Conservation (phyloP, 176 grass and related monocot genomes). For the Avena insularis region DNA sequence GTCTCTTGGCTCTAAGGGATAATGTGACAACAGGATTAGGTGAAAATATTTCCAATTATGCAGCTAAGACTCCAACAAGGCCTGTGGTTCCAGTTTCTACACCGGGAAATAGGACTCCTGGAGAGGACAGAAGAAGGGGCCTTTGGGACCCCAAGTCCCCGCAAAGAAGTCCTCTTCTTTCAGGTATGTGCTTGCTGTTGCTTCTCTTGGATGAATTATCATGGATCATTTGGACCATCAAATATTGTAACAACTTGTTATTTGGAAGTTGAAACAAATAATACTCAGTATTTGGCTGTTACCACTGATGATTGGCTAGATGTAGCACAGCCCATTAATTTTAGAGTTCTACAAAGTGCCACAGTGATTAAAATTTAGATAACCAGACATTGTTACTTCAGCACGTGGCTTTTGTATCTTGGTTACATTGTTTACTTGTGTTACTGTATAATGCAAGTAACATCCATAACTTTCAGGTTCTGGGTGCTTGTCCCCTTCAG, state of each 20-base stretch:
- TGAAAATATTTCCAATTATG: slow-evolving; percentile 46
- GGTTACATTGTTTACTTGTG: background rate
- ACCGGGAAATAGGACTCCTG: slow-evolving; percentile 43
- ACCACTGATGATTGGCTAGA: background rate
- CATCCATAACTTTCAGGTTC: background rate
- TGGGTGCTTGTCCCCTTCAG: background rate
- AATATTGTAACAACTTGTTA: slow-evolving; percentile 1
- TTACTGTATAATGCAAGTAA: slow-evolving; percentile 16
- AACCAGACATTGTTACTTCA: background rate
- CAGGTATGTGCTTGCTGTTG: slow-evolving; percentile 47
- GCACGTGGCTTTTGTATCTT: background rate
- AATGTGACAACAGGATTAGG: slow-evolving; percentile 56
- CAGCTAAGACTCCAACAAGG: slow-evolving; percentile 52
- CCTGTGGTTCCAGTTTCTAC: slow-evolving; percentile 42
- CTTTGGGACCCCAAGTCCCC: slow-evolving; percentile 57
- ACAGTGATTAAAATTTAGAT: slow-evolving; percentile 26
- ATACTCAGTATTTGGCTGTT: slow-evolving; percentile 9
- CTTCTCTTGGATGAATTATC: slow-evolving; percentile 37
- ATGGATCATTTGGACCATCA: slow-evolving; percentile 25
- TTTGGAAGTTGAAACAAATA: slow-evolving; percentile 20
- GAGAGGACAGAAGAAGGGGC: slow-evolving; percentile 63
- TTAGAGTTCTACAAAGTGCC: background rate
- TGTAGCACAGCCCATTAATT: slow-evolving; percentile 9
- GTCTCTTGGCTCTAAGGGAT: slow-evolving; percentile 82
- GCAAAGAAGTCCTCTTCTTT: slow-evolving; percentile 67